Evolutionary conservation across 306 rosid species (phyloP).

Genomic region (Citrullus colocynthis): DNA sequence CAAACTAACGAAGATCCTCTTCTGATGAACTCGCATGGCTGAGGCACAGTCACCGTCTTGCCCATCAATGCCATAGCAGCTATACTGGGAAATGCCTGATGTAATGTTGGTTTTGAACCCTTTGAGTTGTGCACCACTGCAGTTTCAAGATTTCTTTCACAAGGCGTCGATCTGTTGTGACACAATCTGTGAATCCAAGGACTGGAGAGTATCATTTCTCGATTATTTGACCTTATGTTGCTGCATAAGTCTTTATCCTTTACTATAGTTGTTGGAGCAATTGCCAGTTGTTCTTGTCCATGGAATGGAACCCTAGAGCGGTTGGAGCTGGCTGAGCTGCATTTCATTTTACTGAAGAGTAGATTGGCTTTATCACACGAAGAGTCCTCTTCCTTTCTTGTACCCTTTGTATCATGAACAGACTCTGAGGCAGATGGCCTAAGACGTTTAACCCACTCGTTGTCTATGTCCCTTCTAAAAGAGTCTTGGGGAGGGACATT

Average conservation of each 20-base stretch:
- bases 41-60: constrained; percentile 41
- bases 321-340: constrained; percentile 26
- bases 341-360: constrained; percentile 18
- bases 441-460: constrained; percentile 76
- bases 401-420: constrained; percentile 38
- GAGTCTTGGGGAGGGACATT: constrained; percentile 13
- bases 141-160: constrained; percentile 25
- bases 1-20: constrained; percentile 53
- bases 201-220: constrained; percentile 41
- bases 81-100: constrained; percentile 66
- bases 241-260: constrained; percentile 17
- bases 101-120: constrained; percentile 15
- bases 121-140: constrained; percentile 21
- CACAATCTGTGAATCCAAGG: constrained; percentile 89
- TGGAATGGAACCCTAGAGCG: constrained; percentile 14
- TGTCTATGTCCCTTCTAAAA: constrained; percentile 41
- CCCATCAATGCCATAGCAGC: constrained; percentile 98
- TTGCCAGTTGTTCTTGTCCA: constrained; percentile 16
- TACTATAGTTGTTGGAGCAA: constrained; percentile 11
- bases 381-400: constrained; percentile 35
- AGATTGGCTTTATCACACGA: constrained; percentile 28
- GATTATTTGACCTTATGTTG: constrained; percentile 24
- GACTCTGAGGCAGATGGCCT: constrained; percentile 30
- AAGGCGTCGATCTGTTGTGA: constrained; percentile 13
- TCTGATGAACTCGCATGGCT: constrained; percentile 31